Evolutionary conservation across 179 eudicot genomes (phyloP), one percentile per base, ranked within the genome.

Genomic region (Actinidia polygama): DNA sequence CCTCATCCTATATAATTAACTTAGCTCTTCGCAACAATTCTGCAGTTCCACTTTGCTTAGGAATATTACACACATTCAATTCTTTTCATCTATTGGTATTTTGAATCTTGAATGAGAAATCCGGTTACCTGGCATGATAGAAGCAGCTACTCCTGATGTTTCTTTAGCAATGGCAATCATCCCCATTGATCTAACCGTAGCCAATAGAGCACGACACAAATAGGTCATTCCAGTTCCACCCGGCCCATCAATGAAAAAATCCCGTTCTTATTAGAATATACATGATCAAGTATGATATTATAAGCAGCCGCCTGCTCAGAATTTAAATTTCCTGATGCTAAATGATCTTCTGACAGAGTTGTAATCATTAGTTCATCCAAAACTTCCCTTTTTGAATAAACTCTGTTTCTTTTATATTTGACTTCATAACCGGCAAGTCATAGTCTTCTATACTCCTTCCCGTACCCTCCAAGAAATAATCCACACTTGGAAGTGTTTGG

Each of bases 11-110:
- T 30, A 70, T 44, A 14, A 30, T 40, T 40, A 73, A 73, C 24
- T 46, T n/a, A 47, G 36, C 77, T 6, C 8, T 49, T 18, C 15
- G 12, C 21, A 73, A 46, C n/a, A 73, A 49, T 18, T 47, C 16
- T 44, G 59, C 16, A 44, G 40, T 73, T 19, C 77, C 77, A 50
- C 59, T 73, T 46, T 73, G 77, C 24, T 73, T 73, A 30, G 77
- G 57, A n/a, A 73, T 73, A 53, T 53, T 53, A 14, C 57, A 53
- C 12, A 53, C 57, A 53, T 14, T 53, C 6, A 14, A 53, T 53
- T 53, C 57, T 8, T 53, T 53, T 14, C 57, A 53, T 53, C 57
- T 53, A 53, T 53, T 53, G 57, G 57, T 0, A 64, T 64, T 3
- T 64, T 64, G 69, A 64, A 64, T 1, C 40, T 24, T 0, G 69